A percentile compares a stretch with the other conserved stretches of the same genome.
Conservation (phyloP, 495 filamentous ascomycete species). For the Aspergillus affinis region DNA sequence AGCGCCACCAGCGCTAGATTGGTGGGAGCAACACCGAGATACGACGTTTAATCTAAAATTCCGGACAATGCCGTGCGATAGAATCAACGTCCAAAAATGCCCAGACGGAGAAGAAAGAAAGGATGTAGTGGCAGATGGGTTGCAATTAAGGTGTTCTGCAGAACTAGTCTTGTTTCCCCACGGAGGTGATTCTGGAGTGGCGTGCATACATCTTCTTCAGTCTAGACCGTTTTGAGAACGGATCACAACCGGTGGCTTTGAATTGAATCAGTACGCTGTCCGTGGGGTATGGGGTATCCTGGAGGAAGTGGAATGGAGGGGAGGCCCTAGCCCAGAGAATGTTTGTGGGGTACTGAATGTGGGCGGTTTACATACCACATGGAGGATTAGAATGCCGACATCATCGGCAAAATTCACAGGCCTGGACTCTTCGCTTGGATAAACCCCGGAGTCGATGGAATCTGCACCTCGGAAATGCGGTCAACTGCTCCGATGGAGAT, state of each 20-base stretch:
- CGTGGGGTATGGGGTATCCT: background rate
- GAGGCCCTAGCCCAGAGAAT: too few relatives aligned
- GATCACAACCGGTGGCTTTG: background rate
- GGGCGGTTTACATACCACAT: background rate
- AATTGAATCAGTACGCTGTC: background rate
- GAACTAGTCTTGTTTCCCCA: conserved; percentile 10
- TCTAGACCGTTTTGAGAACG: background rate
- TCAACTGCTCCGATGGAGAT: background rate
- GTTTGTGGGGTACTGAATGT: background rate
- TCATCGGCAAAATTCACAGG: background rate
- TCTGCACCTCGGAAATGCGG: background rate
- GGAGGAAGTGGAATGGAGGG: background rate
- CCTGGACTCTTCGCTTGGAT: background rate
- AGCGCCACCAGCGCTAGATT: background rate
- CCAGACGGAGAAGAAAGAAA: conserved; percentile 4
- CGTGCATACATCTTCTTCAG: background rate
- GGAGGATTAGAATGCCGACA: background rate
- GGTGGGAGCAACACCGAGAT: background rate
- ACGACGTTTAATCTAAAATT: background rate
- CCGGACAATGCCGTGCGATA: background rate
- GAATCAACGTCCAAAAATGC: background rate
- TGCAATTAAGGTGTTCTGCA: conserved; percentile 9
- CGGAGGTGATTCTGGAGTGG: conserved; percentile 4
- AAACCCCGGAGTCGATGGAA: background rate
- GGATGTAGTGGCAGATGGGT: background rate